These are phyloP conservation scores for Fusarium tjaetaba DNA, from an alignment of 2,329 filamentous ascomycete species.

Conservation along the genomic window DNA sequence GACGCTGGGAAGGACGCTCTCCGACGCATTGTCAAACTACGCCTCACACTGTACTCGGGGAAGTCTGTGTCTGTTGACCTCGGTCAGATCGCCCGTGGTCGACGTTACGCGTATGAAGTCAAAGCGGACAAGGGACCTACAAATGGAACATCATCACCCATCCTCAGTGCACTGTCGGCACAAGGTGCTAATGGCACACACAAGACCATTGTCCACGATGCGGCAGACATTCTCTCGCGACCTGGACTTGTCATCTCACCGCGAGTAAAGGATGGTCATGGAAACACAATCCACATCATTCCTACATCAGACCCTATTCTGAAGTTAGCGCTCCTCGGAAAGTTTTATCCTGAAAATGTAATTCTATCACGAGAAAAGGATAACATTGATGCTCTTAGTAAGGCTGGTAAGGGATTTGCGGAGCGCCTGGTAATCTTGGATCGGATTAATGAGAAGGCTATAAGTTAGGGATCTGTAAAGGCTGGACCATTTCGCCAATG, in stretches of 20 bases:
- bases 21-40: not conserved
- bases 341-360: not conserved
- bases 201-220: not conserved
- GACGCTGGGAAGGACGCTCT: not conserved
- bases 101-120: not conserved
- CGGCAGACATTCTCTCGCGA: not conserved
- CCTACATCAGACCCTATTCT: not conserved
- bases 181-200: not conserved
- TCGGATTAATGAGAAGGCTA: not conserved
- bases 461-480: not conserved
- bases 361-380: not conserved
- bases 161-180: not conserved
- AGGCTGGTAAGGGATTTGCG: not conserved
- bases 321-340: not conserved
- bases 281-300: not conserved
- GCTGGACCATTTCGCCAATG: rapidly evolving
- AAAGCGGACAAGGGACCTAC: not conserved
- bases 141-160: not conserved
- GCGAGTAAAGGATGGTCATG: not conserved
- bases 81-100: not conserved
- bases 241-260: not conserved
- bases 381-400: not conserved
- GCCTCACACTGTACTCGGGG: not conserved
- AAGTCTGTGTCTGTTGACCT: not conserved
- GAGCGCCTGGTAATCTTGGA: not conserved